These are phyloP conservation scores for Aureobasidium sp. DNA, from an alignment of 2,329 filamentous ascomycete species.

Conservation along the genomic window DNA sequence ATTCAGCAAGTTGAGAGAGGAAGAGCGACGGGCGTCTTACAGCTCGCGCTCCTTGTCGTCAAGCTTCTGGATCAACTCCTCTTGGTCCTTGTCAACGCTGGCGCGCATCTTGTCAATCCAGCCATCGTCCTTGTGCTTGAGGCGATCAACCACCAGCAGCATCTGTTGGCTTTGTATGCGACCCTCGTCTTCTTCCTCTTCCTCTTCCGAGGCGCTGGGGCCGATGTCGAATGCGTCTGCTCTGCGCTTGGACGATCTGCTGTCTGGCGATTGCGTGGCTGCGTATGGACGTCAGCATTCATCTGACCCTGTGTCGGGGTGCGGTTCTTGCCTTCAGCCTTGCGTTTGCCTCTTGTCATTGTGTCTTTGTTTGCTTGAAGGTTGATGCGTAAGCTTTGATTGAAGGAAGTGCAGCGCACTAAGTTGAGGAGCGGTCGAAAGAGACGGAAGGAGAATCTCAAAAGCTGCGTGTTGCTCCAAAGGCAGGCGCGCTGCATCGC, in stretches of 20 bases:
- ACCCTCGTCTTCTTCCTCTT: constrained; percentile 12
- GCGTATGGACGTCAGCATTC: not conserved
- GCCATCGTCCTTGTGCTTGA: constrained; percentile 13
- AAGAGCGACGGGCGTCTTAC: constrained; percentile 28
- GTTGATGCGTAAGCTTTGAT: not conserved
- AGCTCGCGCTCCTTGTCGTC: constrained; percentile 11
- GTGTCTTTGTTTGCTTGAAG: not conserved
- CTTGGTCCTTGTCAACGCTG: not conserved
- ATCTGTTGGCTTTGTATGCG: constrained; percentile 17
- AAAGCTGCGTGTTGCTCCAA: not conserved
- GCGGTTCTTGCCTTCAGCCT: not conserved
- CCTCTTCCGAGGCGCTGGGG: not conserved
- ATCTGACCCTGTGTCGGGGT: too few relatives aligned
- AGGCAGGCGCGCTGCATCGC: not conserved
- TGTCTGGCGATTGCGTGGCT: not conserved
- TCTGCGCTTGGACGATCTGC: constrained; percentile 2
- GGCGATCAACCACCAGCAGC: not conserved
- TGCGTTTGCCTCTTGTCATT: constrained; percentile 10
- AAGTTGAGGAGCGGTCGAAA: not conserved
- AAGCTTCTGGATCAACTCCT: not conserved
- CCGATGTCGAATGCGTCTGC: not conserved
- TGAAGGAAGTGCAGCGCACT: not conserved
- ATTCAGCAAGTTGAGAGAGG: constrained; percentile 28
- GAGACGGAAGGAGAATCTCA: not conserved
- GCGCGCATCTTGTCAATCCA: not conserved